Conservation (phyloP, 306 rosid species). For the Malus orientalis region DNA sequence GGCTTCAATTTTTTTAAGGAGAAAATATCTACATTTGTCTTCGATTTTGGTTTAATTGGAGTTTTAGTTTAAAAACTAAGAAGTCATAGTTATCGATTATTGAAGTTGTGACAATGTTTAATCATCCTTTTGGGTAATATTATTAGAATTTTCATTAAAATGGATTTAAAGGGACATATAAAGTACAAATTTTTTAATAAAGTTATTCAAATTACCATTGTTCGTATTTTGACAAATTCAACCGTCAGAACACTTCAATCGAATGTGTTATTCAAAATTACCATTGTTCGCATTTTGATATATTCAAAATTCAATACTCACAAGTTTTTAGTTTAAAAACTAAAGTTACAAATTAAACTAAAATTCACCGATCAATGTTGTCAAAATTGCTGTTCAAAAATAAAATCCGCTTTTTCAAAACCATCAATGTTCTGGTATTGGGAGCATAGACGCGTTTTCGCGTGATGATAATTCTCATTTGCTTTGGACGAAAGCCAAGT, state of each 20-base stretch:
- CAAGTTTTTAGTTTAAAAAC: background rate
- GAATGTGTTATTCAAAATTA: no score
- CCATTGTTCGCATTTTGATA: background rate
- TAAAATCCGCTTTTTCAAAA: background rate
- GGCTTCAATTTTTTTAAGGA: background rate
- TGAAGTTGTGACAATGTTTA: background rate
- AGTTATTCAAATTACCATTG: background rate
- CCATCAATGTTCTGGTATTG: background rate
- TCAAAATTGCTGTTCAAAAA: background rate
- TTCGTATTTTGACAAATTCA: background rate
- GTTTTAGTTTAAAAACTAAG: background rate
- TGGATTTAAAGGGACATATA: background rate
- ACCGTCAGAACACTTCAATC: no score
- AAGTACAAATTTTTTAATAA: no score
- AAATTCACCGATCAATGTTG: background rate
- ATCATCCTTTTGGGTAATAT: background rate
- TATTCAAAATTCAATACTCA: no score
- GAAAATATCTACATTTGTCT: background rate
- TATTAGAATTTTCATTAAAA: no score
- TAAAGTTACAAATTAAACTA: no score
- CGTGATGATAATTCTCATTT: conserved; percentile 15
- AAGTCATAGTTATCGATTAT: background rate
- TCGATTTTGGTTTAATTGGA: background rate
- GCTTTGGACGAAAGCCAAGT: conserved; percentile 14
- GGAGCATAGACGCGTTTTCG: conserved; percentile 36